Conservation (phyloP, 2,329 filamentous ascomycete genomes). For the Apiospora rasikravindrae region DNA sequence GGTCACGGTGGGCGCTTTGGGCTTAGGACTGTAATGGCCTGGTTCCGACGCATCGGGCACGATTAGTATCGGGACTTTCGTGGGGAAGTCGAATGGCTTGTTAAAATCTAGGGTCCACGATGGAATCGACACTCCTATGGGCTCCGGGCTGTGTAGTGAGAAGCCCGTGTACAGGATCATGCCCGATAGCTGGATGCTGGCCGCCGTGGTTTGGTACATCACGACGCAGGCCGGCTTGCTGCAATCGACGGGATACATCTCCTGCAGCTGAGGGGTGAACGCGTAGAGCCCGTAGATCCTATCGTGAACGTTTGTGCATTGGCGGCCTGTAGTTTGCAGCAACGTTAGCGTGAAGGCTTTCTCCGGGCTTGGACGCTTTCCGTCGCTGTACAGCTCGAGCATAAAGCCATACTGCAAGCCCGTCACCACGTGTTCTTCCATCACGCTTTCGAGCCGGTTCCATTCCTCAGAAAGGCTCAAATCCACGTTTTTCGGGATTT, state of each 20-base stretch:
- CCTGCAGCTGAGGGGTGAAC: background rate
- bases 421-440: background rate
- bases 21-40: background rate
- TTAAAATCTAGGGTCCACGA: background rate
- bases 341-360: background rate
- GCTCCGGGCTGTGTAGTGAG: background rate
- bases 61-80: background rate
- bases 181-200: background rate
- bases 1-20: background rate
- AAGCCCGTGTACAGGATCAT: background rate
- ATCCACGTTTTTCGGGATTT: background rate
- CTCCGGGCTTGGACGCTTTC: background rate
- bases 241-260: background rate
- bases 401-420: background rate
- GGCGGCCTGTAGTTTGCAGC: background rate
- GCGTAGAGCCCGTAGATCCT: background rate
- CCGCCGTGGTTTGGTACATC: background rate
- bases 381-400: background rate
- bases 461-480: background rate
- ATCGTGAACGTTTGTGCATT: background rate
- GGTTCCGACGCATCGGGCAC: background rate
- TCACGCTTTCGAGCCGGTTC: background rate
- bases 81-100: background rate
- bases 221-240: background rate
- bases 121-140: background rate